Evolutionary conservation across 2,329 filamentous ascomycete genomes (phyloP).

Genomic region (Helotiales sp.): DNA sequence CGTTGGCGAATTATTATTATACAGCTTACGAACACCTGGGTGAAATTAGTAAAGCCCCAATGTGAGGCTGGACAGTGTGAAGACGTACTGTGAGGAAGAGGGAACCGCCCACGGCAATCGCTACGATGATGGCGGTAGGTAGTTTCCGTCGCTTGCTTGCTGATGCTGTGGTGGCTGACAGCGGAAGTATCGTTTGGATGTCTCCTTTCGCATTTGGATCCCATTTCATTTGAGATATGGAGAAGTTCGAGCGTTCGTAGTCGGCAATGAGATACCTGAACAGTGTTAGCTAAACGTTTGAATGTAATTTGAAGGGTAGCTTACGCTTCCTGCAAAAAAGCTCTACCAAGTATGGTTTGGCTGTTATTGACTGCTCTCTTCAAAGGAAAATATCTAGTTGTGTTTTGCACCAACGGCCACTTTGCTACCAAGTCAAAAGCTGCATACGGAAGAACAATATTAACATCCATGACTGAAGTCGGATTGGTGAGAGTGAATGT

Average conservation of each 20-base stretch:
- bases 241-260: constrained; percentile 49
- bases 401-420: constrained; percentile 41
- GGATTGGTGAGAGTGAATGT: constrained; percentile 45
- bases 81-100: constrained; percentile 19
- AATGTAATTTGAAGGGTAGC: neutral
- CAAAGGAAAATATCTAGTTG: constrained; percentile 47
- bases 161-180: neutral
- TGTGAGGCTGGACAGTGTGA: neutral
- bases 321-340: constrained; percentile 48
- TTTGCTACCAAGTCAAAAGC: constrained; percentile 47
- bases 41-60: too few relatives aligned
- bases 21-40: constrained; percentile 5
- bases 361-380: constrained; percentile 43
- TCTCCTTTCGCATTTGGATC: constrained; percentile 24
- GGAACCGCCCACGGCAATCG: constrained; percentile 14
- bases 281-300: neutral
- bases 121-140: constrained; percentile 12
- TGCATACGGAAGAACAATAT: constrained; percentile 47
- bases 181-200: constrained; percentile 31
- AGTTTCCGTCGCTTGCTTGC: neutral
- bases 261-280: constrained; percentile 43
- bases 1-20: constrained; percentile 7
- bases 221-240: constrained; percentile 43
- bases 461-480: constrained; percentile 38
- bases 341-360: constrained; percentile 47